Conservation (phyloP, 768 basidiomycete genomes). For the Hydnomerulius pinastri region DNA sequence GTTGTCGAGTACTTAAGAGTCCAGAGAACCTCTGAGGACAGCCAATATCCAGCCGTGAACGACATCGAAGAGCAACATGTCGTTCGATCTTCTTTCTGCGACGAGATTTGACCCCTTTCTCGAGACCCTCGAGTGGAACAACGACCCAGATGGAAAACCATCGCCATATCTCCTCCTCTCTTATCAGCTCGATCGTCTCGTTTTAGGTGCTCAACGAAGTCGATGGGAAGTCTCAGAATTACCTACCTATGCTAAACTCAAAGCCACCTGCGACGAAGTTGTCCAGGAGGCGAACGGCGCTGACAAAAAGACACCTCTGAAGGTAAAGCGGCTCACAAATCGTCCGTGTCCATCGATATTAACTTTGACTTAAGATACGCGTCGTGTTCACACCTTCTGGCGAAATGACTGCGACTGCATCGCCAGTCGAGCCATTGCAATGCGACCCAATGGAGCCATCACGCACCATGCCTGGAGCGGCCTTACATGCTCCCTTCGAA, state of each 20-base stretch:
- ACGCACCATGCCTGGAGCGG: constrained; percentile 36
- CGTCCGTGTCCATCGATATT: not conserved
- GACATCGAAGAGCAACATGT: constrained; percentile 12
- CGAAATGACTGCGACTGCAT: constrained; percentile 35
- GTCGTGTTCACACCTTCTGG: constrained; percentile 47
- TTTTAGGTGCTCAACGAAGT: constrained; percentile 49
- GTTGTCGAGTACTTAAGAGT: too few relatives aligned
- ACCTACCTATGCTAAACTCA: constrained; percentile 43
- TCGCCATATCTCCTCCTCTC: constrained; percentile 63
- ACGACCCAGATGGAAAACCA: constrained; percentile 46
- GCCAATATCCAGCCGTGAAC: too few relatives aligned
- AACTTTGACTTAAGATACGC: constrained; percentile 46
- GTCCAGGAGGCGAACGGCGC: constrained; percentile 32
- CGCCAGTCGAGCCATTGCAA: constrained; percentile 33
- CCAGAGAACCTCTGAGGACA: too few relatives aligned
- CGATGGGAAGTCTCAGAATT: constrained; percentile 44
- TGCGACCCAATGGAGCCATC: constrained; percentile 43
- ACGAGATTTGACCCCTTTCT: constrained; percentile 61
- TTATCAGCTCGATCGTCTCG: constrained; percentile 63
- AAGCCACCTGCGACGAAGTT: constrained; percentile 45
- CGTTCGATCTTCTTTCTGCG: constrained; percentile 48
- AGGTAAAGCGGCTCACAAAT: constrained; percentile 13
- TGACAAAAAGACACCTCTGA: constrained; percentile 17
- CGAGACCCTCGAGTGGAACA: constrained; percentile 55
- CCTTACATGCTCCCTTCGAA: constrained; percentile 26